Evolutionary conservation across 495 filamentous ascomycete genomes (phyloP).

Genomic region (Penicillium diatomitis): DNA sequence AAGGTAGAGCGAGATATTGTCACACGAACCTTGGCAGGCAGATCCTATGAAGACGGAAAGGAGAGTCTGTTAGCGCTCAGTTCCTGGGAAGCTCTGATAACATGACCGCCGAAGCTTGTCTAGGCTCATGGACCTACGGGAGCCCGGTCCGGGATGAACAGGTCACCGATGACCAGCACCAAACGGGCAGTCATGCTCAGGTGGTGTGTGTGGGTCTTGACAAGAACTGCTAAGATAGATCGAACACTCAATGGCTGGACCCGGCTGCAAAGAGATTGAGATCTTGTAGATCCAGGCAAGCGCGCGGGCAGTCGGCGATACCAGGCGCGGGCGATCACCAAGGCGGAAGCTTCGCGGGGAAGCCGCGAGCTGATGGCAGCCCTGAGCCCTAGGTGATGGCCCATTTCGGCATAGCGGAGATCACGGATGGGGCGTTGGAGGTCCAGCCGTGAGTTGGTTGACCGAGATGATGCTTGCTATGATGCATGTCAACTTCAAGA

Average conservation of each 20-base stretch:
- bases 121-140: conserved; percentile 40
- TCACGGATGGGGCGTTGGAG: not conserved
- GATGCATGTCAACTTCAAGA: too few species aligned
- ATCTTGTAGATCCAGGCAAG: not conserved
- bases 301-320: not conserved
- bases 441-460: too few species aligned
- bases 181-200: conserved; percentile 65
- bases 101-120: conserved; percentile 57
- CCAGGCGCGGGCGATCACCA: conserved; percentile 7
- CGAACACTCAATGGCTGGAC: conserved; percentile 11
- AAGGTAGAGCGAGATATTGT: not conserved
- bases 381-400: conserved; percentile 23
- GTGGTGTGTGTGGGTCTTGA: conserved; percentile 6
- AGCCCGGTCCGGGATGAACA: conserved; percentile 96
- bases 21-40: conserved; percentile 69
- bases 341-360: conserved; percentile 28
- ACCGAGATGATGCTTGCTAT: too few species aligned
- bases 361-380: conserved; percentile 14
- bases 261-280: too few species aligned
- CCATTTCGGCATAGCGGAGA: conserved; percentile 1
- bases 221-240: not conserved
- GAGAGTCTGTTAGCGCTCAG: conserved; percentile 14
- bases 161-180: conserved; percentile 88
- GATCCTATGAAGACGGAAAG: conserved; percentile 47
- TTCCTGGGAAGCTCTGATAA: conserved; percentile 12